A percentile compares a stretch with the other conserved stretches of the same genome.
Evolutionary conservation across 306 rosid species (phyloP).

Genomic region (Arachis hypogaea): DNA sequence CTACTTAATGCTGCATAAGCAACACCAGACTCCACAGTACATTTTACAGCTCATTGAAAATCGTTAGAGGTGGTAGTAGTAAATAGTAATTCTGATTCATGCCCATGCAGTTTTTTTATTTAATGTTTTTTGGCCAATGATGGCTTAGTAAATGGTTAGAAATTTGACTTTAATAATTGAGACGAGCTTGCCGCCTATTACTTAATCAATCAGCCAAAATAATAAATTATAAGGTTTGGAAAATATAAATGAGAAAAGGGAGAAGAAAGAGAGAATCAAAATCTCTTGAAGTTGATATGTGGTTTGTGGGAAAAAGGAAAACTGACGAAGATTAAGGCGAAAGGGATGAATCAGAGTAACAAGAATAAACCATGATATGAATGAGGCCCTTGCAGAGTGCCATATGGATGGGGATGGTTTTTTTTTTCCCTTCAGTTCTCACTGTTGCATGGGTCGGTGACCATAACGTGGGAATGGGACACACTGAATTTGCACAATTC

Average conservation of each 20-base stretch:
- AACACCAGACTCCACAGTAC: slow-evolving; percentile 29
- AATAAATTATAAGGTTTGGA: neutral
- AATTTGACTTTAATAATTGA: too few relatives aligned
- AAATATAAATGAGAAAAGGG: neutral
- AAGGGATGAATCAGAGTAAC: slow-evolving; percentile 50
- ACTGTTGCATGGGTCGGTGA: slow-evolving; percentile 59
- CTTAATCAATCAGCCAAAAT: slow-evolving; percentile 1
- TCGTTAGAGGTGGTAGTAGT: neutral
- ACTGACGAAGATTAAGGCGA: slow-evolving; percentile 55
- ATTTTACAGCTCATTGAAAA: slow-evolving; percentile 39
- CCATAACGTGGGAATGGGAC: slow-evolving; percentile 65
- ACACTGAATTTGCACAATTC: slow-evolving; percentile 40
- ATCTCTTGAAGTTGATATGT: slow-evolving; percentile 10
- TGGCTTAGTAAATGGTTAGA: too few relatives aligned
- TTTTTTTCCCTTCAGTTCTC: neutral
- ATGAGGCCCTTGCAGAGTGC: neutral
- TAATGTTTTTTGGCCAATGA: too few relatives aligned
- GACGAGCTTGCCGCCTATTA: too few relatives aligned
- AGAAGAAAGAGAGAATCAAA: neutral
- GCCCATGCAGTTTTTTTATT: neutral
- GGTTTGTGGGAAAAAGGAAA: slow-evolving; percentile 43
- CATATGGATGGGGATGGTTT: slow-evolving; percentile 23
- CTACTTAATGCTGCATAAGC: slow-evolving; percentile 43
- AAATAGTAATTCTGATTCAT: slow-evolving; percentile 34
- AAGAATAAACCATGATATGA: slow-evolving; percentile 32